These are phyloP conservation scores for Pichia gijzeniarum DNA, from an alignment of 805 yeast genomes.

Conservation along the genomic window DNA sequence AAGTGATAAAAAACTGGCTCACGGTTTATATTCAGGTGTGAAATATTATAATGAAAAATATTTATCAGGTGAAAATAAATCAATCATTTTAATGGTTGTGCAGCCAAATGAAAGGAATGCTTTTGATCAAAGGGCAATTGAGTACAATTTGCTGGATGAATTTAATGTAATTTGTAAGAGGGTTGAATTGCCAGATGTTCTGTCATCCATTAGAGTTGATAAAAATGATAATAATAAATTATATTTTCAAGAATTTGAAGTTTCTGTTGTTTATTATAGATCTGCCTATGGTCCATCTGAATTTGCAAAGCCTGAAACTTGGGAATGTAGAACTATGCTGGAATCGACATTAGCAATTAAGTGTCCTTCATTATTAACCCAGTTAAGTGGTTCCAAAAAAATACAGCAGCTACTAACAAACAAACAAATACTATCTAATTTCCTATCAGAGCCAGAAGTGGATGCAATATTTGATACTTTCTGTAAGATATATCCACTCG, in stretches of 20 bases:
- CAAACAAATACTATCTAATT: slow-evolving; percentile 39
- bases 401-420: slow-evolving; percentile 83
- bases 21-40: slow-evolving; percentile 65
- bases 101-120: slow-evolving; percentile 85
- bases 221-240: slow-evolving; percentile 42
- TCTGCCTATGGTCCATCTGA: slow-evolving; percentile 86
- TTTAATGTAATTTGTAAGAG: slow-evolving; percentile 59
- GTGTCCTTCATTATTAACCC: slow-evolving; percentile 86
- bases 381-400: slow-evolving; percentile 89
- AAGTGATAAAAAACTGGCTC: slow-evolving; percentile 55
- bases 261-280: slow-evolving; percentile 85
- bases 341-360: slow-evolving; percentile 80
- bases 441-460: slow-evolving; percentile 20
- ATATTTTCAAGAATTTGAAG: slow-evolving; percentile 54
- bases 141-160: slow-evolving; percentile 53
- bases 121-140: slow-evolving; percentile 85
- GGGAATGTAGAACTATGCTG: slow-evolving; percentile 69
- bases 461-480: slow-evolving; percentile 49
- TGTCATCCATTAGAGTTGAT: slow-evolving; percentile 35
- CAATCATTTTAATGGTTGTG: slow-evolving; percentile 67
- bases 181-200: slow-evolving; percentile 57
- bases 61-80: slow-evolving; percentile 26
- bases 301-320: slow-evolving; percentile 56
- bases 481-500: slow-evolving; percentile 84
- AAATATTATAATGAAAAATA: slow-evolving; percentile 40